phyloP scores from a whole-genome alignment of 306 rosid species.

The apple (Malus domestica) region DNA sequence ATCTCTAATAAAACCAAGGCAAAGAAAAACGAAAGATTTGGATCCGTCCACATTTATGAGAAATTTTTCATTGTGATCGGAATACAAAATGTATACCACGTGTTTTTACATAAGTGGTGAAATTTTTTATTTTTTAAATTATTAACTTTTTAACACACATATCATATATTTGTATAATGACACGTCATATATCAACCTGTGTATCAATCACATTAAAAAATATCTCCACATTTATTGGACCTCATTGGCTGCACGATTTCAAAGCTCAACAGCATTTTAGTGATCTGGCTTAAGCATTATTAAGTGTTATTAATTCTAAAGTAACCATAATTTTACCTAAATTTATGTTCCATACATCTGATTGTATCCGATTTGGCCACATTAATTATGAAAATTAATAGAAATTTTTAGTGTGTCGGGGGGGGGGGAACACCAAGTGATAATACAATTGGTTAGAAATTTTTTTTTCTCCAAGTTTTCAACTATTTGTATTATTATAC shows the following conservation, averaged over 20 bases:
- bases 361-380: not conserved
- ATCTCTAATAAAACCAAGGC: not conserved
- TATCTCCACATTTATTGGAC: not conserved
- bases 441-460: too few species aligned
- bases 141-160: too few species aligned
- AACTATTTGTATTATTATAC: too few species aligned
- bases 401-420: too few species aligned
- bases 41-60: not conserved
- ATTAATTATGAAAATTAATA: not conserved
- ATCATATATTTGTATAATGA: too few species aligned
- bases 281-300: not conserved
- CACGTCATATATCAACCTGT: rapidly evolving
- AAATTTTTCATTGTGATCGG: too few species aligned
- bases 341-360: not conserved
- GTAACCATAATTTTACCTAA: not conserved
- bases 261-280: not conserved
- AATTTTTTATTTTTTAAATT: too few species aligned
- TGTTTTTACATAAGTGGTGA: too few species aligned
- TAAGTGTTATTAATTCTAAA: not conserved
- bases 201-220: too few species aligned
- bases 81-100: rapidly evolving
- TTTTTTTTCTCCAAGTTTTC: too few species aligned
- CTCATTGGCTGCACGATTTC: not conserved
- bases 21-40: not conserved
- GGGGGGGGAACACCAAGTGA: too few species aligned